Evolutionary conservation across 768 basidiomycete genomes (phyloP), one percentile per base, ranked within the genome.

Genomic region (Pleurotus tuoliensis): DNA sequence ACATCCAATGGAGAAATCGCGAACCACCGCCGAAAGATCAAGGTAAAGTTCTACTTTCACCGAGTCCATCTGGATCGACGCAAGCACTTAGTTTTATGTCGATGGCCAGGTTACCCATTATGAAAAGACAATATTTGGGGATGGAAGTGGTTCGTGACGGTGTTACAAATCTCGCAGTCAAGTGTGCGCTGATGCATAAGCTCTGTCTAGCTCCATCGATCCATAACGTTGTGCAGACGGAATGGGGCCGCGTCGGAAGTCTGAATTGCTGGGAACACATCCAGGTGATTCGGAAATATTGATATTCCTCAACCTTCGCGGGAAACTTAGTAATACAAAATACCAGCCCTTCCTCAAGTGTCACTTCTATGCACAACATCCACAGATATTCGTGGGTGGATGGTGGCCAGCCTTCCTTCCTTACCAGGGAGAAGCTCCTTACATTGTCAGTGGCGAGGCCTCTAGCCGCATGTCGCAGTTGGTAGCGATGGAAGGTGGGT

Each of bases 201-300:
- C 30, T 34, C 30, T 34, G 30, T n/a, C 27, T 48, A 68, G 68
- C 68, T 5, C 67, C 68, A 57, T 69, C 68, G 8, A 65, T 69
- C 30, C 59, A 66, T 53, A 68, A 67, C 38, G 68, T 68, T 11
- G 68, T 68, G 4, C 67, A 68, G 55, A 68, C 67, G 15, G 63
- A 63, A 4, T 64, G 61, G 18, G 68, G 68, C 38, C 57, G 65
- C 54, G 51, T 69, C 27, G 68, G 68, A 5, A 62, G 59, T 47
- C 55, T 69, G 25, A 69, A 69, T 56, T 69, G 67, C 61, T 69
- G 68, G 67, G 66, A 68, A 52, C 66, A 68, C 41, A 67, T 69
- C 51, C 67, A 66, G 53, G 66, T 64, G 15, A 41, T 34, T 34
- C 30, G 58, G 38, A 11, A 1, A 22, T 37, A 9, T 13, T 3